Evolutionary conservation across 2,329 filamentous ascomycete species (phyloP), one percentile per base, ranked within the genome.

Genomic region (Clonostachys byssicola): DNA sequence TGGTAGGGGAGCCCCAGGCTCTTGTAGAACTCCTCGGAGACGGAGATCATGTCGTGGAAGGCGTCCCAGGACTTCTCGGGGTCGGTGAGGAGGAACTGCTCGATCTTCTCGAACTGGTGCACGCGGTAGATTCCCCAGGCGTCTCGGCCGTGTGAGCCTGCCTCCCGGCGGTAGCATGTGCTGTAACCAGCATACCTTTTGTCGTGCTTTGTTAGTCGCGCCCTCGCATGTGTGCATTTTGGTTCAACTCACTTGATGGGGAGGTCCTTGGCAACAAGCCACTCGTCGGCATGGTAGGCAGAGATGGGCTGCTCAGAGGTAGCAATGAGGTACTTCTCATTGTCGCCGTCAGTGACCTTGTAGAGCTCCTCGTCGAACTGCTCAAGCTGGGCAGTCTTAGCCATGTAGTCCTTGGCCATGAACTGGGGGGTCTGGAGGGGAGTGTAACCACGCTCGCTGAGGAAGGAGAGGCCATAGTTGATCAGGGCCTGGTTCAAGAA

Each of bases 61-160:
- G 86, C 85, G 63, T 95, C 82, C 91, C 91, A 97, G 43, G 89
- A 95, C 60, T 92, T 85, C 61, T 96, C 90, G 0, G 90, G 91
- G 59, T 95, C 88, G 53, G 87, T 87, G 57, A 88, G 76, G 50
- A 89, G 72, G 62, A 90, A 92, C 71, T 91, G 88, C 62, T 92
- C 87, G 46, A 89, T 81, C 64, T 95, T 96, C 68, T 97, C 92
- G 61, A 97, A 99, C 67, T 99, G 92, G 67, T 99, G 94, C 30
- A 97, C 92, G 54, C 94, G 86, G 80, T 96, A 99, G 52, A 97
- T 90, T 48, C 94, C 94, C 94, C 94, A 99, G 2, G 92, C 92
- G 65, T 99, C 91, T 64, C 90, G 88, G 33, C 91, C 70, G 52
- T 70, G 92, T 17, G 89, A 85, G 46, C 94, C 94, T 39, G 94